These are phyloP conservation scores for Maudiozyma bulderi DNA, from an alignment of 805 yeast genomes.

Conservation along the genomic window DNA sequence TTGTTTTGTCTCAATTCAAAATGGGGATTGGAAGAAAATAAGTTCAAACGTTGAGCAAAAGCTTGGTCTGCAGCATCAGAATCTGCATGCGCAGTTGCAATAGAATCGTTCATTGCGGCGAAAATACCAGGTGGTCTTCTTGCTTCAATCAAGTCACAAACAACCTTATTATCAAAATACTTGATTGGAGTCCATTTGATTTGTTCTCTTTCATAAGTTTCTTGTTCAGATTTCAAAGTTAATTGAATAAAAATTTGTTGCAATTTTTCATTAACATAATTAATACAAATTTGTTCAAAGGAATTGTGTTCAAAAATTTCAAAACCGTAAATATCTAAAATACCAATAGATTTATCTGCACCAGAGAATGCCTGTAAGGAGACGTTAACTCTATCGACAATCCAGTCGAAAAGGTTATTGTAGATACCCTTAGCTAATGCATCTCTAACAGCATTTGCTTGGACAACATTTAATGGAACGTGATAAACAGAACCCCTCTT, in stretches of 20 bases:
- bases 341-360: constrained; percentile 70
- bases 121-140: constrained; percentile 93
- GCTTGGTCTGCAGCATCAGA: constrained; percentile 94
- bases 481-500: constrained; percentile 89
- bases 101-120: constrained; percentile 93
- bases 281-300: constrained; percentile 90
- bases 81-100: constrained; percentile 98
- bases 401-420: constrained; percentile 91
- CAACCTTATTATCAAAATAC: constrained; percentile 91
- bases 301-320: constrained; percentile 93
- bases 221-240: constrained; percentile 94
- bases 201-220: constrained; percentile 89
- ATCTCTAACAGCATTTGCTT: constrained; percentile 91
- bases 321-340: constrained; percentile 91
- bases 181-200: constrained; percentile 97
- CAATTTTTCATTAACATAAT: constrained; percentile 89
- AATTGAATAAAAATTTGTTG: constrained; percentile 95
- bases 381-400: constrained; percentile 79
- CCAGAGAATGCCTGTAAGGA: constrained; percentile 53
- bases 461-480: constrained; percentile 83
- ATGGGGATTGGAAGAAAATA: constrained; percentile 74
- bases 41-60: constrained; percentile 80
- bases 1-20: constrained; percentile 83
- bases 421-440: constrained; percentile 92
- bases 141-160: constrained; percentile 91